Evolutionary conservation across 225 moss, liverwort and hornwort genomes (phyloP), one percentile per base, ranked within the genome.

Genomic region (Marchantia paleacea): DNA sequence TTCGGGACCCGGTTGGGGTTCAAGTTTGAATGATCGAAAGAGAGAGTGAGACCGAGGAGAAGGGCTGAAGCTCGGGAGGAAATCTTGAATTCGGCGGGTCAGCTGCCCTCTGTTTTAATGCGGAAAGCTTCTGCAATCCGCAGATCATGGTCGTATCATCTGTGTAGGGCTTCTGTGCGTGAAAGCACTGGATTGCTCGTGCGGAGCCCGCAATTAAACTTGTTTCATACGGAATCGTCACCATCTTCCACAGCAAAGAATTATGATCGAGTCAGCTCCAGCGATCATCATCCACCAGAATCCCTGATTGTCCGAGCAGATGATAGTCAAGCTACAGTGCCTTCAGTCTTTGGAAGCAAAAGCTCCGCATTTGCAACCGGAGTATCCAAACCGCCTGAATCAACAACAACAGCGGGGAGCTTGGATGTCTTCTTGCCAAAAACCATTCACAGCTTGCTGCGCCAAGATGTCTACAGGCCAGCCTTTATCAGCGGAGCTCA

Each of bases 101-200:
- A 76, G 76, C 49, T 78, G 66, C 80, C 71, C 75, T 82, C 80
- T n/a, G 65, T 77, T 78, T 85, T 85, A 88, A 85, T 88, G 88
- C 83, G 78, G 85, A 85, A 85, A 72, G 85, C 79, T 83, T 85
- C 82, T 81, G 54, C 78, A 25, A 69, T 88, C 83, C 83, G 83
- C 57, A 71, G 81, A 79, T 83, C 88, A 62, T 85, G 88, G 88
- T 83, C 71, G 10, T 80, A 83, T 20, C 82, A 85, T 19, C 75
- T 88, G 70, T 83, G 79, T 47, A 79, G 79, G 72, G 72, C 63
- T 55, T 83, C 79, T 80, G 60, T 69, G 52, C 77, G 79, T 76
- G 77, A 80, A 72, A 68, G 24, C n/a, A 55, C 53, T 24, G 57
- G 69, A 69, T 26, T 52, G 74, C 47, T n/a, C 1, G 25, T 50